Base-by-base conservation (phyloP, 2,329 filamentous ascomycete genomes). In the Ploettnerulaceae sp. region DNA sequence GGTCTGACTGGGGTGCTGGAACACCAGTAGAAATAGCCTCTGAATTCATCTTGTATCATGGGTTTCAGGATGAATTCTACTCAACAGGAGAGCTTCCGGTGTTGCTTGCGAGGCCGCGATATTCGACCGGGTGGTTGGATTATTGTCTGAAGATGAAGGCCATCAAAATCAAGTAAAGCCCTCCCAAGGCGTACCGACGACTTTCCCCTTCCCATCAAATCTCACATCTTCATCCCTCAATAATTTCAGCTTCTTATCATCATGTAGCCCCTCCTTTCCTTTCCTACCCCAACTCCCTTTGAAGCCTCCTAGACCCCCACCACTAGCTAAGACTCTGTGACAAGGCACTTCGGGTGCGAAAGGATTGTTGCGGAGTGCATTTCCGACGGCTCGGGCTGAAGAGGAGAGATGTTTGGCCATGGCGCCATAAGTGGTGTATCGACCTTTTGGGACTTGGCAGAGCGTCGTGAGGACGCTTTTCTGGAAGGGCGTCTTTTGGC, bases 321-420 rank as follows among this genome's bases (percentile, higher is more conserved):
- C 82, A 31, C 80, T 82, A 5, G 86, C 85, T 36, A 94, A 77
- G 17, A 91, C 84, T 7, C 89, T 76, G 66, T 94, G 88, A 52
- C 88, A 94, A 1, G 88, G 89, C 4, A 91, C 84, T 25, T 79
- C 75, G 0, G 89, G 88, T 11, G 89, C 88, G 59, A 91, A 94
- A 0, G 88, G 88, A 62, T 95, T 95, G 7, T 75, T 71, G 14
- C 84, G 76, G 61, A 94, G 71, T 1, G 86, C 86, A 49, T 86
- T 88, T 12, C 87, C 87, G 4, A 93, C 79, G 0, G 87, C 87
- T 32, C 87, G 74, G 1, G 87, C 84, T 3, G 84, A 87, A 17
- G 85, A 88, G 8, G 71, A 65, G 12, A 91, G 73, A 48, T 84
- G 76, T 7, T 72, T 72, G 0, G 89, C 80, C 43, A 95, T 71